Evolutionary conservation across 495 filamentous ascomycete genomes (phyloP).

Genomic region (Penicillium diatomitis): DNA sequence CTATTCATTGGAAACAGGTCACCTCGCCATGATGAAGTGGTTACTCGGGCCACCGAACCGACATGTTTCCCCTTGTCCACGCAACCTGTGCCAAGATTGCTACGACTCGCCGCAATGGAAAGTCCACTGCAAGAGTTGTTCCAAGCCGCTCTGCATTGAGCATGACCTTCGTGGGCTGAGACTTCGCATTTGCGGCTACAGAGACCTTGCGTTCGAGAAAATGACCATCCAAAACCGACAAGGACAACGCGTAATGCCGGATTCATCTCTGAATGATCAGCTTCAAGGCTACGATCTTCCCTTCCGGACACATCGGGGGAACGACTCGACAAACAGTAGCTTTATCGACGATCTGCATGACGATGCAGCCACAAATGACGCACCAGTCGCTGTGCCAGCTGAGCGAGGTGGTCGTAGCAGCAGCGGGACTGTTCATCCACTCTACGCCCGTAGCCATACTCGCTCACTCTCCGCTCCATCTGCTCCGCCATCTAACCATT

Average conservation of each 20-base stretch:
- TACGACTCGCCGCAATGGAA: conserved; percentile 51
- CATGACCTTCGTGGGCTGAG: conserved; percentile 53
- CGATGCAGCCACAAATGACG: conserved; percentile 16
- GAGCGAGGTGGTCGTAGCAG: background rate
- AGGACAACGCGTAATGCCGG: conserved; percentile 4
- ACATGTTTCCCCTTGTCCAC: conserved; percentile 42
- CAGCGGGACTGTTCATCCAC: conserved; percentile 6
- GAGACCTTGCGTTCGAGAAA: conserved; percentile 47
- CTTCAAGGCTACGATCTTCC: conserved; percentile 19
- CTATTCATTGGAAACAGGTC: conserved; percentile 34
- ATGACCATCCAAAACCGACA: conserved; percentile 28
- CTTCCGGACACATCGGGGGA: conserved; percentile 21
- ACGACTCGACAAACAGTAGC: conserved; percentile 34
- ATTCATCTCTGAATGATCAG: conserved; percentile 3
- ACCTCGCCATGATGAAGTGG: conserved; percentile 45
- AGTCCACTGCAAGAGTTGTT: conserved; percentile 48
- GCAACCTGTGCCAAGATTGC: conserved; percentile 52
- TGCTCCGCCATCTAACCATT: conserved; percentile 33
- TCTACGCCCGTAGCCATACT: conserved; percentile 13
- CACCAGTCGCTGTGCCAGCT: conserved; percentile 9
- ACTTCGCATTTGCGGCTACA: conserved; percentile 50
- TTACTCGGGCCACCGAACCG: conserved; percentile 38
- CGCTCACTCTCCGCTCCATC: conserved; percentile 29
- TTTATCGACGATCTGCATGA: conserved; percentile 29
- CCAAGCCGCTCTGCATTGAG: conserved; percentile 50